These are phyloP conservation scores for Chionographis japonica DNA, from an alignment of 106 monocot genomes.

Conservation along the genomic window DNA sequence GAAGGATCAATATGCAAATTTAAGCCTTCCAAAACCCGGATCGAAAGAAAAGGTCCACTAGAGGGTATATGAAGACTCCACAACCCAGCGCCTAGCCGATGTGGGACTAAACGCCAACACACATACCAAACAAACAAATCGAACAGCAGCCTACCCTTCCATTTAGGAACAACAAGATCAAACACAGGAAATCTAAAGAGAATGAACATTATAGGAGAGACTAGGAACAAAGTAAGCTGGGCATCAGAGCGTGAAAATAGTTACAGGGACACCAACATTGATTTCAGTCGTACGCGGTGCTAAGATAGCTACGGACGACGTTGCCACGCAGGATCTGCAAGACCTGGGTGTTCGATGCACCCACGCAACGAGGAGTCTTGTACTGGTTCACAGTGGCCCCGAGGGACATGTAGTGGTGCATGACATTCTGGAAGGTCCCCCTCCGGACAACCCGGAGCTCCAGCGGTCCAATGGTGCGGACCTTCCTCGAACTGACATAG, in stretches of 20 bases:
- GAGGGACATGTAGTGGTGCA: conserved; percentile 52
- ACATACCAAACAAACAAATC: too few species aligned
- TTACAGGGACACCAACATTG: background rate
- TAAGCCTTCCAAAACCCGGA: too few species aligned
- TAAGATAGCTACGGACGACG: conserved; percentile 37
- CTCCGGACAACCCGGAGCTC: conserved; percentile 60
- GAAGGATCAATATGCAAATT: too few species aligned
- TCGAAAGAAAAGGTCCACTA: too few species aligned
- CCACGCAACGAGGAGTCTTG: conserved; percentile 61
- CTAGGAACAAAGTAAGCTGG: background rate
- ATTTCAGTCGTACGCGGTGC: conserved; percentile 37
- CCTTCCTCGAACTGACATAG: conserved; percentile 54
- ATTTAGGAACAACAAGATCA: too few species aligned
- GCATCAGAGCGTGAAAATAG: background rate
- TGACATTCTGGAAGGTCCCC: conserved; percentile 68
- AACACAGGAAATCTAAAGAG: too few species aligned
- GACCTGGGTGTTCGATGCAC: conserved; percentile 32
- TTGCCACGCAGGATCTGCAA: conserved; percentile 57
- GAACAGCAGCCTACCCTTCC: too few species aligned
- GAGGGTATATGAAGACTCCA: too few species aligned
- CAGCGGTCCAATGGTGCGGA: conserved; percentile 52
- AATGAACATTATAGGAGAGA: too few species aligned
- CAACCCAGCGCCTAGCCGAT: too few species aligned
- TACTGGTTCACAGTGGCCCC: conserved; percentile 69
- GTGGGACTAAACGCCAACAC: too few species aligned